A percentile compares a stretch with the other conserved stretches of the same genome.
These are phyloP conservation scores for Nidularia pulvinata DNA, from an alignment of 768 basidiomycete genomes.

Conservation along the genomic window DNA sequence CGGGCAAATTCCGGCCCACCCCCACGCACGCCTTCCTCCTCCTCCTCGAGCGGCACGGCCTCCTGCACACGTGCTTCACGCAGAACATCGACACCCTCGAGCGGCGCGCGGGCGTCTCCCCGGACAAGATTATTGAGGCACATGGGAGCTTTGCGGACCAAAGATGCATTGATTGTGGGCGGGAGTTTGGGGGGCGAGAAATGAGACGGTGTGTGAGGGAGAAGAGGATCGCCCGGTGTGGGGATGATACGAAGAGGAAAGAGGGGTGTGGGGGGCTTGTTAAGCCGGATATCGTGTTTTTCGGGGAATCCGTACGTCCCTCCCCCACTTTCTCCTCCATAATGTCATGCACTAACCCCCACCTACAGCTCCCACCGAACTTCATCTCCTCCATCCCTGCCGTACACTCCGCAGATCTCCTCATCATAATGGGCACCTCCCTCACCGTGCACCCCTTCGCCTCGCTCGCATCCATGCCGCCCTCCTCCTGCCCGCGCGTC, in stretches of 20 bases:
- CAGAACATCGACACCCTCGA: slow-evolving; percentile 96
- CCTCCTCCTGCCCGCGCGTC: slow-evolving; percentile 68
- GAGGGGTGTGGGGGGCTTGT: slow-evolving; percentile 67
- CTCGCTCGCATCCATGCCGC: slow-evolving; percentile 61
- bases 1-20: slow-evolving; percentile 88
- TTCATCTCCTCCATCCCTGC: slow-evolving; percentile 61
- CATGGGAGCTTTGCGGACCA: slow-evolving; percentile 95
- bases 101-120: slow-evolving; percentile 76
- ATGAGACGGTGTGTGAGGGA: slow-evolving; percentile 64
- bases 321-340: neutral
- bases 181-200: slow-evolving; percentile 56
- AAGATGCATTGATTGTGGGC: slow-evolving; percentile 75
- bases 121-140: slow-evolving; percentile 82
- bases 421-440: slow-evolving; percentile 92
- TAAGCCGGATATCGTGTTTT: slow-evolving; percentile 96
- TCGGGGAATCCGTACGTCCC: slow-evolving; percentile 70
- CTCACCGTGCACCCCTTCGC: slow-evolving; percentile 89
- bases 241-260: too few species aligned
- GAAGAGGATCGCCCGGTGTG: slow-evolving; percentile 71
- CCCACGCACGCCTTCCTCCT: slow-evolving; percentile 88
- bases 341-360: neutral
- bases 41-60: slow-evolving; percentile 66
- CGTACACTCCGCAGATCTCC: slow-evolving; percentile 73
- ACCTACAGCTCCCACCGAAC: slow-evolving; percentile 61
- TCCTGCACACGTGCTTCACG: slow-evolving; percentile 81